Evolutionary conservation across 805 yeast genomes (phyloP), one percentile per base, ranked within the genome.

Genomic region (Tetrapisispora phaffii): DNA sequence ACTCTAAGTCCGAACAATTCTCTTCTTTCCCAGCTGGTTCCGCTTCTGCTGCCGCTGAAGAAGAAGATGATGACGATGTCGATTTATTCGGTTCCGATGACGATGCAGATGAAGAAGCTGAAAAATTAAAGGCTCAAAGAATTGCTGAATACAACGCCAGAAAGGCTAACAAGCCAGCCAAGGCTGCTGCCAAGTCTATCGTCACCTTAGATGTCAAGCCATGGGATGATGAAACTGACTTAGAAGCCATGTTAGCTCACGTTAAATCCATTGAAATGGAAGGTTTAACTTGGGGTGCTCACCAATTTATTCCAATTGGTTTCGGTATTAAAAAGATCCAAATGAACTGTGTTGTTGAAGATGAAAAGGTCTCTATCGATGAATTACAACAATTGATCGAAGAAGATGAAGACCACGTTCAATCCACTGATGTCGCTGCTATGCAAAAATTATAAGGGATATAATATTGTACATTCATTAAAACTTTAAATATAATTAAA

Each of bases 291-390:
- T 93, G 98, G 98, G 99, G 99, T 85, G 96, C 89, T 65, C 82
- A 76, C 79, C 89, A 83, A 75, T 88, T 81, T 76, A 77, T 93
- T 62, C 93, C 96, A 68, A 94, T 93, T 65, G 99, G 98, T 73
- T 93, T 79, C 83, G 99, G 99, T 82, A 90, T 93, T 80, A 86
- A 86, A 85, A 93, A 93, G 80, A 82, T 93, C 71, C 98, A 93
- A 79, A 85, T 93, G 74, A 90, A 89, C 89, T 74, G 84, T 75
- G 98, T 93, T 68, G 83, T 93, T 60, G 97, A 93, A 80, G 99
- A 93, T 74, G 95, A 78, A 60, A 82, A 82, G 80, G 96, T 93
- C 57, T 86, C 97, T 54, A 64, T 88, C 63, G 96, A 85, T 59
- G 97, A 85, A 46, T 82, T 93, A 68, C 90, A 85, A 74, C 73